Evolutionary conservation across 768 basidiomycete species (phyloP).

Genomic region (Mrakia blollopis): DNA sequence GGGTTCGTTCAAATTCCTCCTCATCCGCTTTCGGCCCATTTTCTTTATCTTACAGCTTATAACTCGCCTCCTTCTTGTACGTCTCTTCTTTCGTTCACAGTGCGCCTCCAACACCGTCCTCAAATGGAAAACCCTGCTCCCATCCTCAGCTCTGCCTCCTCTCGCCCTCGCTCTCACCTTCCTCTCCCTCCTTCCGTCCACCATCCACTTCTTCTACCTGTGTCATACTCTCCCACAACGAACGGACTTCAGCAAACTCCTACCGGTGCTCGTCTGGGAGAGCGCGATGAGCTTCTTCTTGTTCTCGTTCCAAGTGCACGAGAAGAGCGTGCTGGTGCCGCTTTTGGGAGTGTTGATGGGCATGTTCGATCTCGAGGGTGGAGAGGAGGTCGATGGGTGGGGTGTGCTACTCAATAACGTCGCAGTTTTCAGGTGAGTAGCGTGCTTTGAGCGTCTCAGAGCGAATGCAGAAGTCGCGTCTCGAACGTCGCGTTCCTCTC

Average conservation of each 20-base stretch:
- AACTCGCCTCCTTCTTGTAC: too few species aligned
- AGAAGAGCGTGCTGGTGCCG: constrained; percentile 84
- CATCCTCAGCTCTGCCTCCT: constrained; percentile 54
- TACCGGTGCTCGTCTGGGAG: constrained; percentile 56
- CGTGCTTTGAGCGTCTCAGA: neutral
- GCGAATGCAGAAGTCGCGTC: neutral
- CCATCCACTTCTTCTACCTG: constrained; percentile 39
- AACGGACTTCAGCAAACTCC: constrained; percentile 53
- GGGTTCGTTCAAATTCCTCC: constrained; percentile 47
- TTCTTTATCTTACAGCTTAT: neutral
- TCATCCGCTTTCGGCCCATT: neutral
- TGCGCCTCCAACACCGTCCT: constrained; percentile 82
- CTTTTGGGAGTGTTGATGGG: constrained; percentile 56
- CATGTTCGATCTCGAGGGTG: constrained; percentile 33
- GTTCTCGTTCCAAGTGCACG: constrained; percentile 94
- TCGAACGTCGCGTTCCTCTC: neutral
- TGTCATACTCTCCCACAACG: constrained; percentile 38
- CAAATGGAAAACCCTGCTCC: constrained; percentile 65
- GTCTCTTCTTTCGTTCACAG: neutral
- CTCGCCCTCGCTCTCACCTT: constrained; percentile 64
- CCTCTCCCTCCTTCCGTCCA: constrained; percentile 57
- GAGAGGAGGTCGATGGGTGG: constrained; percentile 52
- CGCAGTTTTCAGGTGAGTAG: constrained; percentile 73
- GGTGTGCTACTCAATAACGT: constrained; percentile 74
- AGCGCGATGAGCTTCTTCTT: constrained; percentile 56